Conservation (phyloP, 306 rosid species). For the Malus sylvestris region DNA sequence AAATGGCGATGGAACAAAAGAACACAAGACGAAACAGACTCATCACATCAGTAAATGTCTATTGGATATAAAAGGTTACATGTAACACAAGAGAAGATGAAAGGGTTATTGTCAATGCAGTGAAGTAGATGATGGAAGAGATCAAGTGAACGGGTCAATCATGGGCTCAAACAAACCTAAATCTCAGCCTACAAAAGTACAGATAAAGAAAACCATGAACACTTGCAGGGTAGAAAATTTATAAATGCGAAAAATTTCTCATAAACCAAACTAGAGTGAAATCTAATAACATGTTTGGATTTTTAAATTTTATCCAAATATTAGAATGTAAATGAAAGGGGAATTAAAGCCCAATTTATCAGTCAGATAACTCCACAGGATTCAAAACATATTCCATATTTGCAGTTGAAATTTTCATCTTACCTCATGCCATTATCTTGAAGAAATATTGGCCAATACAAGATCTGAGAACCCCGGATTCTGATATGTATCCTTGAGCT, state of each 20-base stretch:
- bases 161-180: not conserved
- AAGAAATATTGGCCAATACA: slow-evolving; percentile 89
- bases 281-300: not conserved
- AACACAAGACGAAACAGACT: not conserved
- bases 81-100: not conserved
- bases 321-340: slow-evolving; percentile 2
- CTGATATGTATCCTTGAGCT: slow-evolving; percentile 52
- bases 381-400: not conserved
- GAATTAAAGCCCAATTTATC: slow-evolving; percentile 11
- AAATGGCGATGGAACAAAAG: not conserved
- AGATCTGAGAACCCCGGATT: slow-evolving; percentile 72
- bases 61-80: not conserved
- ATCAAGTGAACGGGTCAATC: not conserved
- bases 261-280: not conserved
- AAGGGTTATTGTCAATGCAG: not conserved
- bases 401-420: not conserved
- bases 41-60: not conserved
- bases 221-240: not conserved
- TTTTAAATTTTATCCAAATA: slow-evolving; percentile 13
- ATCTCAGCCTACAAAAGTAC: not conserved
- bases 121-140: not conserved
- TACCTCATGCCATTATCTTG: slow-evolving; percentile 70
- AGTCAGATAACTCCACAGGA: slow-evolving; percentile 3
- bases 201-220: not conserved
- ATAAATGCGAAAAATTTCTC: not conserved